phyloP scores from a whole-genome alignment of 305 asterid genomes.

The Rubia peregrina region DNA sequence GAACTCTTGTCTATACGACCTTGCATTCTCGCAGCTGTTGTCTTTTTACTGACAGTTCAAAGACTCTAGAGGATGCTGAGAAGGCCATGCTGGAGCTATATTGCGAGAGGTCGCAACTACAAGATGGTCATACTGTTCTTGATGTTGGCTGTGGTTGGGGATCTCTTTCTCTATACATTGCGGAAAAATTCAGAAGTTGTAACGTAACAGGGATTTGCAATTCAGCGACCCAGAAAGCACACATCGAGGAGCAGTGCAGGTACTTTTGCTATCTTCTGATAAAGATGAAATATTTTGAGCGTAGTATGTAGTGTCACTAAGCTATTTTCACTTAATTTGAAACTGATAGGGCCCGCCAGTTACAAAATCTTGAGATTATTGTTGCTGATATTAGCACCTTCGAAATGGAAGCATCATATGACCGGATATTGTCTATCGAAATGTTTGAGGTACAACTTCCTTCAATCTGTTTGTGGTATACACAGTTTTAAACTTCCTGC shows the following conservation, averaged over 20 bases:
- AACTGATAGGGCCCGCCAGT: conserved; percentile 45
- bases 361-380: conserved; percentile 63
- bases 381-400: conserved; percentile 74
- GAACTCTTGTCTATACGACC: conserved; percentile 3
- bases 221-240: conserved; percentile 74
- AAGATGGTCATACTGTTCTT: conserved; percentile 80
- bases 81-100: conserved; percentile 71
- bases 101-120: conserved; percentile 69
- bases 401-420: conserved; percentile 79
- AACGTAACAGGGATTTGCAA: conserved; percentile 78
- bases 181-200: conserved; percentile 58
- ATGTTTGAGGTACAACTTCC: conserved; percentile 68
- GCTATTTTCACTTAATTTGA: neutral
- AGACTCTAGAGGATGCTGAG: conserved; percentile 82
- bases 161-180: conserved; percentile 61
- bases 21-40: conserved; percentile 52
- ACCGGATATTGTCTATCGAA: conserved; percentile 79
- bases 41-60: conserved; percentile 48
- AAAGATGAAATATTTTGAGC: neutral
- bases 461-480: neutral
- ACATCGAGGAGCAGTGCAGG: conserved; percentile 68
- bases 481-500: neutral
- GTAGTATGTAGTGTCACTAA: neutral
- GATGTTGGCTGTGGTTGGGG: conserved; percentile 99
- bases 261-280: conserved; percentile 13